Percentiles rank a stretch among this genome's conserved stretches.
Conservation (phyloP, 1,284 basidiomycete genomes). For the Apiotrichum sp. region DNA sequence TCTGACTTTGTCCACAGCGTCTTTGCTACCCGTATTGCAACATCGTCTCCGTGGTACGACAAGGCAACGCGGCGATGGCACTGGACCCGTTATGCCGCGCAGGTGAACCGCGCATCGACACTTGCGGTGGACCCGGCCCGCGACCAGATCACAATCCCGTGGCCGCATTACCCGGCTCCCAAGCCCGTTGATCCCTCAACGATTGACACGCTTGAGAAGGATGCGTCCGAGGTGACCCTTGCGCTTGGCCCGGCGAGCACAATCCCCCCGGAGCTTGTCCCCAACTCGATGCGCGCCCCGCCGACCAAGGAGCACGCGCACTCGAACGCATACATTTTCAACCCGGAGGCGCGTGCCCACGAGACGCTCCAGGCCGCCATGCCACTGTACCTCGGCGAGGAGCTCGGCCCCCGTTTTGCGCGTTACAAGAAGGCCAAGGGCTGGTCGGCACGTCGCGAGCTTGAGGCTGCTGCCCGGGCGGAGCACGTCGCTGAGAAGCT, state of each 20-base stretch:
- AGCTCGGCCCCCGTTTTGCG: conserved; percentile 42
- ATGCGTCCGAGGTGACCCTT: conserved; percentile 11
- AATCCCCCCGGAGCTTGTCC: conserved; percentile 13
- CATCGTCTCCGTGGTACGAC: conserved; percentile 28
- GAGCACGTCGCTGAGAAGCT: conserved; percentile 22
- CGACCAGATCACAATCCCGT: conserved; percentile 27
- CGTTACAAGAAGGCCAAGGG: conserved; percentile 35
- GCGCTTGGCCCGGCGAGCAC: conserved; percentile 5
- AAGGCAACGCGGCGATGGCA: conserved; percentile 17
- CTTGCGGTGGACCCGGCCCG: conserved; percentile 11
- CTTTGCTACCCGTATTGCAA: conserved; percentile 38
- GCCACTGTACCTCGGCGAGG: conserved; percentile 45
- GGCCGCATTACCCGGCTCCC: conserved; percentile 19
- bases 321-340: conserved; percentile 26
- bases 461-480: conserved; percentile 22
- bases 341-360: conserved; percentile 7
- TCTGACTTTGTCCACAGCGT: conserved; percentile 17
- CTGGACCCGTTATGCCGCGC: conserved; percentile 36
- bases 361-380: conserved; percentile 34
- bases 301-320: conserved; percentile 18
- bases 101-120: conserved; percentile 15
- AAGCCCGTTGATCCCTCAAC: conserved; percentile 6
- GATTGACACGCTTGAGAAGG: conserved; percentile 19
- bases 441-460: conserved; percentile 28
- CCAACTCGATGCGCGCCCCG: conserved; percentile 23